Percentiles rank a stretch among this genome's conserved stretches.
phyloP scores from a whole-genome alignment of 164 flowering plant genomes.

The Magnolia officinalis region DNA sequence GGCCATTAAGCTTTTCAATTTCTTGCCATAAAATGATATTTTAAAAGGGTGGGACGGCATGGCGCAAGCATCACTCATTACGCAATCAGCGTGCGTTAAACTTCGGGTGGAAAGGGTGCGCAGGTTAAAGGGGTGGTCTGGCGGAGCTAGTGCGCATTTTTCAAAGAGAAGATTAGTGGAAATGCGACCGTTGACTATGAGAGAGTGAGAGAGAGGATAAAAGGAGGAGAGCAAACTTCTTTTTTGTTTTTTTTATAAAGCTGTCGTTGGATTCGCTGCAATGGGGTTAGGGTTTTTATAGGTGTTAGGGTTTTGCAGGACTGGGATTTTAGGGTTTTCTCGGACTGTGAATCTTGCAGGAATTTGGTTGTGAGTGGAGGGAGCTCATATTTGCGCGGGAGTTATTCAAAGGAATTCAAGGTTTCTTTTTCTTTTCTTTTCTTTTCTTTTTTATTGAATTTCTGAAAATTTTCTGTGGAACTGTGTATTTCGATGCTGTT shows the following conservation, averaged over 20 bases:
- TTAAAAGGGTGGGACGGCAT: too few species aligned
- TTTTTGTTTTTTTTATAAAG: not conserved
- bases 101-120: not conserved
- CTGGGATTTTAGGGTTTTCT: not conserved
- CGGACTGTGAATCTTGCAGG: not conserved
- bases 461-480: not conserved
- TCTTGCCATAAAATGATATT: too few species aligned
- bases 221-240: not conserved
- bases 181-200: slow-evolving; percentile 8
- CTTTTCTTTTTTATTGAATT: not conserved
- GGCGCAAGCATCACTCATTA: too few species aligned
- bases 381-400: not conserved
- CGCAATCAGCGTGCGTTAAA: too few species aligned
- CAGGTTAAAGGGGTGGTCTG: not conserved
- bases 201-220: not conserved
- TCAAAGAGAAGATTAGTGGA: slow-evolving; percentile 5
- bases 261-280: not conserved
- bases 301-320: not conserved
- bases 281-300: not conserved
- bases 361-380: not conserved
- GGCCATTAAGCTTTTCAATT: too few species aligned
- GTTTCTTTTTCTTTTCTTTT: not conserved
- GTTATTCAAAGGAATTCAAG: not conserved
- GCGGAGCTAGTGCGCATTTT: slow-evolving; percentile 10
- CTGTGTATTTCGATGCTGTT: not conserved